Evolutionary conservation across 805 yeast species (phyloP), one percentile per base, ranked within the genome.

Genomic region (Wickerhamomyces bovis): DNA sequence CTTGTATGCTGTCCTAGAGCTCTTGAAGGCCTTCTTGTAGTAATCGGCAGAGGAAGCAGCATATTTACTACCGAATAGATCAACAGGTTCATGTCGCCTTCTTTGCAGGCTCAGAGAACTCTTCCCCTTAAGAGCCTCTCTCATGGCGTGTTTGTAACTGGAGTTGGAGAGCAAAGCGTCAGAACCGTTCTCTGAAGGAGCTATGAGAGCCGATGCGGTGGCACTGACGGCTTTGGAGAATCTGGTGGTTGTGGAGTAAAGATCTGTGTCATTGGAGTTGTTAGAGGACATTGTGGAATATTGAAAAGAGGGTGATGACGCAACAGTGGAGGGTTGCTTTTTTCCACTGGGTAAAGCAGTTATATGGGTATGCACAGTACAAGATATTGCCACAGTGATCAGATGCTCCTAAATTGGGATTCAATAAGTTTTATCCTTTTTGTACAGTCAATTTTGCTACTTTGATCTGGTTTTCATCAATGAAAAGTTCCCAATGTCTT

Each of bases 161-260:
- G 68, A 54, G 38, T 65, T 57, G 10, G 71, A 57, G 45, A 72
- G 52, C 28, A 73, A 67, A 4, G 70, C 69, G 44, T 67, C 66
- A 18, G 54, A 41, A 2, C 51, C 61, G 16, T 60, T 57, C 6
- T 45, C 41, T 5, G 54, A 42, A 26, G 52, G 50, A 16, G 53
- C 53, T 26, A 77, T 73, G 22, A 78, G 53, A 2, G 76, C 78
- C 10, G 81, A 72, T 1, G 83, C 83, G 1, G 83, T 77, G 2
- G 80, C 71, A 0, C 80, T 73, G 39, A 78, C 69, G 2, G 80
- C 75, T 49, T 69, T 72, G 11, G 77, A 71, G 38, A 76, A 53
- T 46, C 70, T 61, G 11, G 68, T 48, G 8, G 73, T 62, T 36
- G 65, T 54, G 48, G 58, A 54, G 55, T 63, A 53, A 5, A 62